phyloP scores from a whole-genome alignment of 371 early-diverging fungal species.

The Lichtheimia ramosa region DNA sequence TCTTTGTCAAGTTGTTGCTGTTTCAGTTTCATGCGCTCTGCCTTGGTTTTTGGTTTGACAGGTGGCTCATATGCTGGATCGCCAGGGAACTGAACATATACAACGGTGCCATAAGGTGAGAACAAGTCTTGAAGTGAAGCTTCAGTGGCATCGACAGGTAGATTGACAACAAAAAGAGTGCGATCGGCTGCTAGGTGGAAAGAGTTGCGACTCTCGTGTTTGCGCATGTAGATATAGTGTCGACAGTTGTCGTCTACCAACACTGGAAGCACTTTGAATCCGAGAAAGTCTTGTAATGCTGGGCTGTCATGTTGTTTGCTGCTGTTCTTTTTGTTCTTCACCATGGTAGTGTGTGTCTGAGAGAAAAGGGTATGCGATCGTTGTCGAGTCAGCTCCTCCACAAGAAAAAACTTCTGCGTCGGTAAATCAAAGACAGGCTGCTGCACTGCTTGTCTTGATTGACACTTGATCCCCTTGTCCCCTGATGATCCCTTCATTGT shows the following conservation, averaged over 20 bases:
- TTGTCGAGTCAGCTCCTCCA: too few species aligned
- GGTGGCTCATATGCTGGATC: constrained; percentile 28
- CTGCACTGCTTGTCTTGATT: too few species aligned
- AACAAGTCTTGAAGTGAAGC: constrained; percentile 76
- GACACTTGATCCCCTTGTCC: too few species aligned
- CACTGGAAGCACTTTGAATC: constrained; percentile 60
- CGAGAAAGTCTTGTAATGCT: constrained; percentile 48
- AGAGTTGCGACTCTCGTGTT: constrained; percentile 62
- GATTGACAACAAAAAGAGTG: constrained; percentile 79
- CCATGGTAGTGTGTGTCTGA: not conserved
- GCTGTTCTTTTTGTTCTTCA: constrained; percentile 2
- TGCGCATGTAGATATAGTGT: constrained; percentile 73
- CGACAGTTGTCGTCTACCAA: constrained; percentile 40
- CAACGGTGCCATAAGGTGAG: constrained; percentile 20
- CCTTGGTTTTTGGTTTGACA: constrained; percentile 22
- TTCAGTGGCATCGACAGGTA: constrained; percentile 82
- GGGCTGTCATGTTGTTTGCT: constrained; percentile 3
- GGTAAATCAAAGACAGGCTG: not conserved
- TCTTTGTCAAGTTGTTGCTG: constrained; percentile 29
- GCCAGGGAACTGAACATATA: constrained; percentile 10
- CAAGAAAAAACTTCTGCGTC: not conserved
- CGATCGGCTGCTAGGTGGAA: constrained; percentile 58
- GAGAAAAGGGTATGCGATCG: not conserved
- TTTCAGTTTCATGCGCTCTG: constrained; percentile 22
- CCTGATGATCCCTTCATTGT: too few species aligned